Evolutionary conservation across 768 basidiomycete species (phyloP).

Genomic region (Leccinum olivaceopallidum): DNA sequence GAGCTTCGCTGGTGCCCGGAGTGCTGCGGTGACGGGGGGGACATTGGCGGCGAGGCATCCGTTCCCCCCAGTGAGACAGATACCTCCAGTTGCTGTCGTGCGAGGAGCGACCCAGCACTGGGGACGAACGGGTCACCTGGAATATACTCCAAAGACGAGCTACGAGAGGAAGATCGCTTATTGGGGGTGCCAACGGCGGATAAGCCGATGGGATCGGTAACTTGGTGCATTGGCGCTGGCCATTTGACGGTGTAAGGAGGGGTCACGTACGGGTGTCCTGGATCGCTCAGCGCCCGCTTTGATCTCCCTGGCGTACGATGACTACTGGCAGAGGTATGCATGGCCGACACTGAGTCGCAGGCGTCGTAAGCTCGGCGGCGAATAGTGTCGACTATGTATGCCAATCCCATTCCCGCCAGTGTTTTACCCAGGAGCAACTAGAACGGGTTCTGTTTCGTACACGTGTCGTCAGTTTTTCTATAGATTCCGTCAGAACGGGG

Average conservation of each 20-base stretch:
- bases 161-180: slow-evolving; percentile 20
- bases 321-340: slow-evolving; percentile 15
- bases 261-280: slow-evolving; percentile 20
- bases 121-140: slow-evolving; percentile 16
- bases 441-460: not conserved
- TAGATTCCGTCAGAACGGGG: not conserved
- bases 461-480: slow-evolving; percentile 9
- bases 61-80: slow-evolving; percentile 6
- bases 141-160: slow-evolving; percentile 22
- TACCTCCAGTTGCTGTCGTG: slow-evolving; percentile 4
- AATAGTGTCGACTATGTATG: not conserved
- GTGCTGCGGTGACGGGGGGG: slow-evolving; percentile 20
- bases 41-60: slow-evolving; percentile 17
- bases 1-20: slow-evolving; percentile 13
- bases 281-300: slow-evolving; percentile 24
- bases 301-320: slow-evolving; percentile 14
- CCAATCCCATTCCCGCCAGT: not conserved
- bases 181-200: not conserved
- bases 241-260: slow-evolving; percentile 27
- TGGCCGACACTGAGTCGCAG: slow-evolving; percentile 2
- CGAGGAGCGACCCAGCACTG: slow-evolving; percentile 8
- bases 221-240: slow-evolving; percentile 28
- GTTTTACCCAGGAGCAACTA: not conserved
- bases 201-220: slow-evolving; percentile 17
- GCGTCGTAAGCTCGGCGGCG: slow-evolving; percentile 1